Base-by-base conservation (phyloP, 2,329 filamentous ascomycete genomes). In the Claviceps digitariae region DNA sequence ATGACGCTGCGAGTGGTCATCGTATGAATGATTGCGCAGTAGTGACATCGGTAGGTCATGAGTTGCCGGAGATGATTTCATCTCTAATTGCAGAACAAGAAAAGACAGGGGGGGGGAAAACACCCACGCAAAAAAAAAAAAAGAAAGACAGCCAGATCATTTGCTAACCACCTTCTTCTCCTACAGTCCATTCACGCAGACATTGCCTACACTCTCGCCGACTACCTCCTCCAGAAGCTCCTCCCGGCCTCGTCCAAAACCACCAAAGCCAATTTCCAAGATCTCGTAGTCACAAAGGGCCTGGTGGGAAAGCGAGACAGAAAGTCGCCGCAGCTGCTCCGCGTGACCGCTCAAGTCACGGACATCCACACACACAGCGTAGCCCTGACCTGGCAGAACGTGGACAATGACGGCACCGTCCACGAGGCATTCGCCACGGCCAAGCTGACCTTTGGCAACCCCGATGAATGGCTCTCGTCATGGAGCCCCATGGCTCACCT, bases 211-310 rank as follows among this genome's bases (percentile, higher is more conserved):
- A 86, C 82, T 2, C 68, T 84, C 17, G 76, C 74, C 50, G 73
- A 81, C 57, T 84, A 86, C 44, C 56, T 82, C 29, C 84, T 82
- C 70, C 81, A 81, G 67, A 71, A 84, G 59, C 65, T 83, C 29
- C 74, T 75, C 8, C 81, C 82, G 2, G 75, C 76, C n/a, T n/a
- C n/a, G 21, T 67, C 72, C 9, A 71, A 76, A 51, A 72, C 76
- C 34, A 72, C 82, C 21, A 80, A 79, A 23, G 71, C 81, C 59
- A 85, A 87, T 58, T 79, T 88, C 21, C 74, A 74, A 57, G 72
- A 81, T 49, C 81, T 89, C 72, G 79, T 84, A 63, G 83, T 86
- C 1, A 75, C 75, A 50, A 86, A 87, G 73, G 57, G 53, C 1
- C 54, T 59, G 3, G 54, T 59, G 5, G 57, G 53, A 0, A 56